Evolutionary conservation across 2,329 filamentous ascomycete genomes (phyloP), one percentile per base, ranked within the genome.

Genomic region (Ophiobolus disseminans): DNA sequence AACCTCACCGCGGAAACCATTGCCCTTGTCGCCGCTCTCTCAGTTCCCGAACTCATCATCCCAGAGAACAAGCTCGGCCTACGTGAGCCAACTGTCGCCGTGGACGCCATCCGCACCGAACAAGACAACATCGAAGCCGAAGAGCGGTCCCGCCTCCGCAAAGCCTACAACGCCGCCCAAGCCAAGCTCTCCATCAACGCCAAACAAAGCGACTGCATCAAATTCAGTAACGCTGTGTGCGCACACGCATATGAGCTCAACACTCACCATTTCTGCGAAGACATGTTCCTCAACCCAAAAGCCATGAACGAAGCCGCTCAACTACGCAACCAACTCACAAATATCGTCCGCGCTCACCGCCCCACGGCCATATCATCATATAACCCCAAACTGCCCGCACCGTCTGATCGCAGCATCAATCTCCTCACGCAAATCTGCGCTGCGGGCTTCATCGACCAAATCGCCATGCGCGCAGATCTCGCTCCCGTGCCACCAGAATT

Each of bases 381-480:
- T 57, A 61, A 75, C 23, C 43, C 76, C 5, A 52, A 81, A 75
- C 58, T 93, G 75, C 73, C 83, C 70, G 68, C 86, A 68, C 77
- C 82, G 78, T 82, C 83, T 0, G 76, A 85, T 5, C 88, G 86
- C 58, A 87, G 72, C 66, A 78, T 95, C 21, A 86, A 86, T 37
- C 86, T 90, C 1, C 79, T 99, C 21, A 96, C 95, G 72, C 90
- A 97, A 68, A 95, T 97, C 76, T 86, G 90, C 17, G 90, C 93
- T 0, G 88, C 91, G 0, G 94, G 93, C 1, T 97, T 97, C 76
- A 86, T 97, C 65, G 94, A 99, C 73, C 89, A 97, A 60, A 83
- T 99, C 31, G 94, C 94, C 36, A 91, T 97, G 60, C 89, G 94
- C 51, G 90, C 90, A 3, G 93, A 99, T 72, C 78, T 91, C n/a